Evolutionary conservation across 352 stramenopile genomes (phyloP), one percentile per base, ranked within the genome.

Genomic region (Phytopythium helicoides): DNA sequence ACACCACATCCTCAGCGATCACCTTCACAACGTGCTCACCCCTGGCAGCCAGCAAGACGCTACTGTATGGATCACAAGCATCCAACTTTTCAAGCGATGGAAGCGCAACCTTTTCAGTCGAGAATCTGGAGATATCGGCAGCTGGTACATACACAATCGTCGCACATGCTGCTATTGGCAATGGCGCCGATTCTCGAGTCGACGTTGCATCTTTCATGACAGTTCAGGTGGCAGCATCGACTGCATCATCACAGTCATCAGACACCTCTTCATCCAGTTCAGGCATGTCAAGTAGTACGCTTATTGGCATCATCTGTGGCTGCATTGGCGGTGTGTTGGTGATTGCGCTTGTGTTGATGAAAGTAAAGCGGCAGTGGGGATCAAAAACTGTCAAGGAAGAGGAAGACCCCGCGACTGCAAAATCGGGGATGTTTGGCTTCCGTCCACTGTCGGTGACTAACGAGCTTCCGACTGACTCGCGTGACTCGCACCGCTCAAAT

Each of bases 111-210:
- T 70, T 83, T 34, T 53, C 47, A 1, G 62, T 53, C 10, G 9
- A 54, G 10, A 66, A 52, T n/a, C 39, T 86, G 21, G 67, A 42
- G 37, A 64, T 88, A 18, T 54, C 66, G 5, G 56, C 23, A 12
- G 47, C 66, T 51, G 77, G 74, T 39, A 76, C 68, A 40, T 86
- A 78, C 51, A 72, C 66, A 33, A 34, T 88, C 18, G 62, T 86
- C 38, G 73, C 62, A 6, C 64, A 78, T 48, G 61, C 53, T 8
- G 66, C 73, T 23, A 57, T 86, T 28, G 67, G 73, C 10, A 85
- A 76, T 40, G 68, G 71, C n/a, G 68, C 72, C 28, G 62, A 44
- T 9, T 44, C 65, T 9, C 73, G 73, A 3, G 54, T 86, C 12
- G 77, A 86, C 38, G 62, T 68, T 6, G 65, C 67, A 2, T 63